These are phyloP conservation scores for Boletus albobrunnescens DNA, from an alignment of 1,284 basidiomycete species.

Conservation along the genomic window DNA sequence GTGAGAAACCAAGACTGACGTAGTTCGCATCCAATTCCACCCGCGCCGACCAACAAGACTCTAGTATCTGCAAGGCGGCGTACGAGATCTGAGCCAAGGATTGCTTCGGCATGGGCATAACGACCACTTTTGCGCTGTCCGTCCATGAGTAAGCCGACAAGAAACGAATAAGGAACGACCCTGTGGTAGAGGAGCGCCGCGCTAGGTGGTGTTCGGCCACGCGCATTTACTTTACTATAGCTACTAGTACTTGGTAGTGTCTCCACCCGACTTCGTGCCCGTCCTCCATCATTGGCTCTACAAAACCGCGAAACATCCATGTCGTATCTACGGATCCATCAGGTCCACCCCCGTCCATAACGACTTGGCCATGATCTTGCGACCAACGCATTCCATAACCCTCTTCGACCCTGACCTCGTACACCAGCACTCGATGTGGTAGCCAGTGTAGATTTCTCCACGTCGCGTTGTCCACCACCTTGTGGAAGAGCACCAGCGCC, in stretches of 20 bases:
- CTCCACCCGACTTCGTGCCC: slow-evolving; percentile 57
- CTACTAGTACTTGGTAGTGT: slow-evolving; percentile 36
- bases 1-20: slow-evolving; percentile 47
- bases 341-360: background rate
- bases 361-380: slow-evolving; percentile 37
- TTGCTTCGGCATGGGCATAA: slow-evolving; percentile 57
- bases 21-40: slow-evolving; percentile 97
- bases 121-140: slow-evolving; percentile 20
- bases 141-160: slow-evolving; percentile 14
- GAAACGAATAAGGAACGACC: no score
- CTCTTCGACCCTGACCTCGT: slow-evolving; percentile 51
- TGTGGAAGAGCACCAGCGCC: slow-evolving; percentile 47
- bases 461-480: slow-evolving; percentile 44
- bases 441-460: slow-evolving; percentile 63
- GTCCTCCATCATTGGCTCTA: slow-evolving; percentile 62
- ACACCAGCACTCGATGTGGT: slow-evolving; percentile 53
- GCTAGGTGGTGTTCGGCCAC: slow-evolving; percentile 3
- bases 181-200: no score
- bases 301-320: slow-evolving; percentile 57
- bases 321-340: slow-evolving; percentile 10
- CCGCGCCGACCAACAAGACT: slow-evolving; percentile 91
- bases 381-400: slow-evolving; percentile 67
- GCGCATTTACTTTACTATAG: background rate
- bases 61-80: slow-evolving; percentile 58
- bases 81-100: slow-evolving; percentile 71